These are phyloP conservation scores for Saturnispora bothae DNA, from an alignment of 805 yeast species.

Conservation along the genomic window DNA sequence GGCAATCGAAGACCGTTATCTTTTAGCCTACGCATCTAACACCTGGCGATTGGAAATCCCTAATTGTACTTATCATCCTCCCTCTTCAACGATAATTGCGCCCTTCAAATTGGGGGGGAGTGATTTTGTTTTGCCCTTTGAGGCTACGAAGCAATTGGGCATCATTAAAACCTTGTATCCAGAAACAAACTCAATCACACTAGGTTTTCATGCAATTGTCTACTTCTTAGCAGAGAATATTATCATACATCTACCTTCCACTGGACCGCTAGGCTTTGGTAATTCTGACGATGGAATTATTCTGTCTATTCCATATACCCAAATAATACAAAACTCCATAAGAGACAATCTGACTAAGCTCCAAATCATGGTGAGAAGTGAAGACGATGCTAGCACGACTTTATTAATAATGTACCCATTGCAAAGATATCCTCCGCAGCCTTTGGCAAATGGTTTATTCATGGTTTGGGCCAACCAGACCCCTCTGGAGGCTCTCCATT, in stretches of 20 bases:
- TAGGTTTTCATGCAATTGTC: constrained; percentile 16
- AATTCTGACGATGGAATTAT: constrained; percentile 8
- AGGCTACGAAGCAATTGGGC: constrained; percentile 1
- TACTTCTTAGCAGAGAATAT: constrained; percentile 19
- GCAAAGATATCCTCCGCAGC: constrained; percentile 13
- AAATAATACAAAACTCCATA: constrained; percentile 15
- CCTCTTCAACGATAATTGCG: constrained; percentile 3
- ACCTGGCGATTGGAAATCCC: constrained; percentile 14
- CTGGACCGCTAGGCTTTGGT: neutral
- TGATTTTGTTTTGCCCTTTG: constrained; percentile 5
- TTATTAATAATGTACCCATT: constrained; percentile 14
- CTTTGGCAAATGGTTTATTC: constrained; percentile 14
- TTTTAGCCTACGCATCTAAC: constrained; percentile 18
- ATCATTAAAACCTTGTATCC: constrained; percentile 1
- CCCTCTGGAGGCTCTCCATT: constrained; percentile 13
- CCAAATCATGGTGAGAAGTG: constrained; percentile 1
- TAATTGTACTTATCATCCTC: constrained; percentile 8
- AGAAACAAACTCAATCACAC: constrained; percentile 5
- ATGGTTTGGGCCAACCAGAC: constrained; percentile 13
- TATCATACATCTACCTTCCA: constrained; percentile 14
- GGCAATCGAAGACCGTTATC: constrained; percentile 12
- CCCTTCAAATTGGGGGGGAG: constrained; percentile 4
- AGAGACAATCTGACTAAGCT: constrained; percentile 13
- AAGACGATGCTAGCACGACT: neutral
- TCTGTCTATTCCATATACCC: constrained; percentile 18